Percentiles rank a stretch among this genome's conserved stretches.
Evolutionary conservation across 495 filamentous ascomycete genomes (phyloP).

Genomic region (Aspergillus hancockii): DNA sequence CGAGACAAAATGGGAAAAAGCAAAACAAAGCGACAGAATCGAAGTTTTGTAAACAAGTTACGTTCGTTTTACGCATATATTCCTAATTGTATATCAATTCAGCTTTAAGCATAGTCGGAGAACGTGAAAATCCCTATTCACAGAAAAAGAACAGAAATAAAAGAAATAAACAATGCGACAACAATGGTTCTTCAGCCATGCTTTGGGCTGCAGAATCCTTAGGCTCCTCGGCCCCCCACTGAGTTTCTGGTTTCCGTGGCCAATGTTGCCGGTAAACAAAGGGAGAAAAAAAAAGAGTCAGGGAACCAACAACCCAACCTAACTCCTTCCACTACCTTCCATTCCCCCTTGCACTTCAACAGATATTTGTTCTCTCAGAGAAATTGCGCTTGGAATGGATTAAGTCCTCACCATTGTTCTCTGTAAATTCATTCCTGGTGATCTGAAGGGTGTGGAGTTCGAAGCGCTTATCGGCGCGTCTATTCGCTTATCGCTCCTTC

Average conservation of each 20-base stretch:
- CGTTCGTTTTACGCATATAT: too few relatives aligned
- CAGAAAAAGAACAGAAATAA: too few relatives aligned
- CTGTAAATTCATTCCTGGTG: not conserved
- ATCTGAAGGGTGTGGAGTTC: not conserved
- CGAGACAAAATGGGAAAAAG: not conserved
- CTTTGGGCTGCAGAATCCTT: not conserved
- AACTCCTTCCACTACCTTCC: not conserved
- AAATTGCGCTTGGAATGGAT: not conserved
- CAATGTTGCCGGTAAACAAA: constrained; percentile 23
- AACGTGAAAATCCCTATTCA: too few relatives aligned
- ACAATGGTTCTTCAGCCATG: not conserved
- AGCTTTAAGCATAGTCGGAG: too few relatives aligned
- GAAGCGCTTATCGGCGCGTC: constrained; percentile 26
- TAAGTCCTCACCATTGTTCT: not conserved
- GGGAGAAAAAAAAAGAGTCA: constrained; percentile 19
- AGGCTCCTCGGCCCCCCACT: not conserved
- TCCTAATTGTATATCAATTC: too few relatives aligned
- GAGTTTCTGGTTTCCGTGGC: not conserved
- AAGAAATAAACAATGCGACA: too few relatives aligned
- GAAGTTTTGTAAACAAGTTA: too few relatives aligned
- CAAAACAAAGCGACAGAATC: not conserved
- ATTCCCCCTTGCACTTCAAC: not conserved
- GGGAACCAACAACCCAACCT: constrained; percentile 8
- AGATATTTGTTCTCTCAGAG: not conserved
- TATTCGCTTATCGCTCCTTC: constrained; percentile 26